Base-by-base conservation (phyloP, 1,284 basidiomycete species). In the Blastosporella zonata region DNA sequence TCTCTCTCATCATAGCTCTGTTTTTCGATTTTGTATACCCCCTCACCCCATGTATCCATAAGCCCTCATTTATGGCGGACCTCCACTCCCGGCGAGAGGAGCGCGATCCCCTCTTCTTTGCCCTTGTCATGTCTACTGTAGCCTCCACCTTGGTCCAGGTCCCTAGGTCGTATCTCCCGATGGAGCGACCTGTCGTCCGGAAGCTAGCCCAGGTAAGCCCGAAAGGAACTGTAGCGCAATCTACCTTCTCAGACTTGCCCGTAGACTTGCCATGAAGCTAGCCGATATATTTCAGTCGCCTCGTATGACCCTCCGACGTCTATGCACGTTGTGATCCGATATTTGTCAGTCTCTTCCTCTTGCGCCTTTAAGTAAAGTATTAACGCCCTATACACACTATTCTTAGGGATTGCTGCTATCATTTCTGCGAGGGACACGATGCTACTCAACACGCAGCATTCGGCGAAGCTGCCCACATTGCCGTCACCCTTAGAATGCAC, bases 1-100 rank as follows among this genome's bases (percentile, higher is more conserved):
- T 90, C 49, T 79, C 80, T 38, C 78, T 88, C 53, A 87, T 93
- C 57, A 84, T 93, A 55, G 78, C 84, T 25, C 77, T 93, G 18
- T 93, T 90, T 71, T 93, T 93, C 63, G 90, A 93, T 66, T 93
- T 90, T 62, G 86, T 93, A 38, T 91, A 92, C 64, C 87, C 89
- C 7, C 75, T 93, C 40, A 90, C 87, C 6, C 91, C 90, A 4
- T 88, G 86, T 65, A 71, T 90, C 43, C 87, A 90, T 68, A 85
- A 84, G 60, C 89, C 89, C 31, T 87, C 87, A 1, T 93, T 93
- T 63, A 86, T 92, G 83, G 83, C 86, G 18, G 90, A 92, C 67
- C 72, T 94, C 27, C 81, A 85, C 54, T 73, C 79, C 0, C 78
- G 79, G 38, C 69, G 88, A 50, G 91, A 93, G 67, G 89, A 92